Conservation (phyloP, 768 basidiomycete species). For the Gymnopilus dilepis region DNA sequence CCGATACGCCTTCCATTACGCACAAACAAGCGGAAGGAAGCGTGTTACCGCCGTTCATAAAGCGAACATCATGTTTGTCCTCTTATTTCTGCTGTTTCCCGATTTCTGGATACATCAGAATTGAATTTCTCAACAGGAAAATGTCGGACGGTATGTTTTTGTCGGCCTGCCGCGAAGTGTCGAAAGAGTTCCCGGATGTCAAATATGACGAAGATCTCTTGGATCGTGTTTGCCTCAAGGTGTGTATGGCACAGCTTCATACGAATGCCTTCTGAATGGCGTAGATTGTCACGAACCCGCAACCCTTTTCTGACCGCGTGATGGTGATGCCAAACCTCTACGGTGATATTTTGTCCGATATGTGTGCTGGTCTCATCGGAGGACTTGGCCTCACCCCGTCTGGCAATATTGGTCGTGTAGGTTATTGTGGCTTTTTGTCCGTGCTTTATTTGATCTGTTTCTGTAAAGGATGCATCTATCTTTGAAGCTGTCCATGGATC, state of each 20-base stretch:
- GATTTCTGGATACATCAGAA: slow-evolving; percentile 7
- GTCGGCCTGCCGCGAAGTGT: slow-evolving; percentile 94
- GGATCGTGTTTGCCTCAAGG: slow-evolving; percentile 94
- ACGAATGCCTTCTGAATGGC: background rate
- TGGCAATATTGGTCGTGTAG: slow-evolving; percentile 93
- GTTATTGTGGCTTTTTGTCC: slow-evolving; percentile 27
- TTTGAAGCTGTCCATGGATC: slow-evolving; percentile 99
- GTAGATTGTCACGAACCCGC: slow-evolving; percentile 91
- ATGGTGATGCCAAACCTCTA: slow-evolving; percentile 99
- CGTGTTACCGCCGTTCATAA: slow-evolving; percentile 99
- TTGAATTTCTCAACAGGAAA: slow-evolving; percentile 74
- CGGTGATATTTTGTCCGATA: slow-evolving; percentile 95
- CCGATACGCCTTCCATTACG: slow-evolving; percentile 98
- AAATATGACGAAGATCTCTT: slow-evolving; percentile 96
- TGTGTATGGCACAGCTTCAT: slow-evolving; percentile 33
- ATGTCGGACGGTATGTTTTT: slow-evolving; percentile 99
- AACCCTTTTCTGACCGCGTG: slow-evolving; percentile 92
- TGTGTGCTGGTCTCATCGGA: slow-evolving; percentile 98
- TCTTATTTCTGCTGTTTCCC: background rate
- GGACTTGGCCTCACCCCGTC: slow-evolving; percentile 97
- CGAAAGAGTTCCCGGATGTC: slow-evolving; percentile 93
- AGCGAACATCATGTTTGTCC: slow-evolving; percentile 94
- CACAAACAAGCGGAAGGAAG: slow-evolving; percentile 83
- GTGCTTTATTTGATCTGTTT: slow-evolving; percentile 13
- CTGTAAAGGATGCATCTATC: slow-evolving; percentile 89